Percentiles rank a stretch among this genome's conserved stretches.
Evolutionary conservation across 768 basidiomycete genomes (phyloP).

Genomic region (Tephrocybe sp.): DNA sequence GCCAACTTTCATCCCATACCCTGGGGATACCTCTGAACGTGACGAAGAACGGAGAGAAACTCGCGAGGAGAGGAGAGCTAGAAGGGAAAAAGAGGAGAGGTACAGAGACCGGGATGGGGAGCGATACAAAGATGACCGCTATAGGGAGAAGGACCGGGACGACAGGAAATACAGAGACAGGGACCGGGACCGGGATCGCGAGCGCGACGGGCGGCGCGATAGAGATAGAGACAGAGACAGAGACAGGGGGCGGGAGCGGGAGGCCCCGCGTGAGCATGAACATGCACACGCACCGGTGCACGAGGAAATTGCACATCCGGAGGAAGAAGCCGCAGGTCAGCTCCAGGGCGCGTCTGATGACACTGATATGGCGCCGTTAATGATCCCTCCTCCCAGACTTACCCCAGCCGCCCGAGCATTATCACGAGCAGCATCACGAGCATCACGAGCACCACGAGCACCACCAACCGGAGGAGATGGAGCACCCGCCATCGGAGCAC

Average conservation of each 20-base stretch:
- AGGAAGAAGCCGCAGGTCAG: constrained; percentile 17
- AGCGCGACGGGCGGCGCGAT: not conserved
- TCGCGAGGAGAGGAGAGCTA: constrained; percentile 1
- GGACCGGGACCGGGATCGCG: constrained; percentile 11
- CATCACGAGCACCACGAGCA: not conserved
- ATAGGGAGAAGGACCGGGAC: not conserved
- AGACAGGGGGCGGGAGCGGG: constrained; percentile 5
- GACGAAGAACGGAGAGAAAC: constrained; percentile 4
- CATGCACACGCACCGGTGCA: constrained; percentile 3
- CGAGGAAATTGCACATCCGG: constrained; percentile 4
- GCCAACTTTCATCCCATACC: constrained; percentile 16
- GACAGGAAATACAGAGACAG: not conserved
- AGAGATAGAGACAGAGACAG: constrained; percentile 6
- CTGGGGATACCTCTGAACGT: not conserved
- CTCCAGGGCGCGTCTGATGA: constrained; percentile 20
- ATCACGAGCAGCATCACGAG: not conserved
- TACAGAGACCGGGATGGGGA: not conserved
- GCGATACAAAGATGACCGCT: not conserved
- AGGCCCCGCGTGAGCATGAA: constrained; percentile 11
- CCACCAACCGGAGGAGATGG: not conserved
- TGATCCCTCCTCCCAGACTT: constrained; percentile 24
- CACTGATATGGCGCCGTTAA: constrained; percentile 25
- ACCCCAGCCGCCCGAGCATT: not conserved
- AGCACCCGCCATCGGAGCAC: not conserved
- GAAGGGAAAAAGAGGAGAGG: not conserved